phyloP scores from a whole-genome alignment of 2,329 filamentous ascomycete species.

The Furcasterigmium furcatum region DNA sequence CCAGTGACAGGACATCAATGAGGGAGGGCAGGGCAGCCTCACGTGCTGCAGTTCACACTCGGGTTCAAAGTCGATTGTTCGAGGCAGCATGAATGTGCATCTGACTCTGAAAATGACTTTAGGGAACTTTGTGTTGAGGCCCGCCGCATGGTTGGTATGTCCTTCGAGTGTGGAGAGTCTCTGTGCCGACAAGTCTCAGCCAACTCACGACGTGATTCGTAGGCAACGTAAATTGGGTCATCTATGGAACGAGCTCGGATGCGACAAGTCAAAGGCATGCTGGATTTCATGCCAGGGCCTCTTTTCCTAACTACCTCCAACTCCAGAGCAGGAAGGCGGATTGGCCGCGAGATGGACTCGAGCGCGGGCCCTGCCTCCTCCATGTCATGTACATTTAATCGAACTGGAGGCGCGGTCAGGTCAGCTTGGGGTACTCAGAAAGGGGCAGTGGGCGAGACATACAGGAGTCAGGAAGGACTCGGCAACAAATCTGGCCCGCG shows the following conservation, averaged over 20 bases:
- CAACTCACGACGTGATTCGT: background rate
- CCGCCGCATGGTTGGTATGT: no score
- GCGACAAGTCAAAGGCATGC: background rate
- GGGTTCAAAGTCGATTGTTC: no score
- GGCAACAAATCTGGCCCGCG: slow-evolving; percentile 92
- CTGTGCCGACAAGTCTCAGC: background rate
- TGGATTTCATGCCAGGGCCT: background rate
- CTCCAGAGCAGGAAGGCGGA: background rate
- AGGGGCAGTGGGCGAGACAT: slow-evolving; percentile 22
- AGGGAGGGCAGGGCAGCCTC: no score
- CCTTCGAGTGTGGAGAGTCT: no score
- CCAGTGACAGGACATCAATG: no score
- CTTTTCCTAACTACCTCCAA: background rate
- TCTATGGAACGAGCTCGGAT: background rate
- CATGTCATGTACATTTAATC: slow-evolving; percentile 7
- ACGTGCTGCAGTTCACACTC: no score
- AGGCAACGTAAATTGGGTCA: background rate
- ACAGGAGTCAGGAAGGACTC: slow-evolving; percentile 97
- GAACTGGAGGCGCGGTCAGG: slow-evolving; percentile 7
- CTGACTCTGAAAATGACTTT: no score
- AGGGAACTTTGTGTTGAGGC: no score
- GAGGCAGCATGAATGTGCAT: no score
- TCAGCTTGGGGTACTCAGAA: slow-evolving; percentile 1
- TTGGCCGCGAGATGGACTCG: background rate
- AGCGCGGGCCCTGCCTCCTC: background rate